Conservation (phyloP, 208 protist genomes). For the Herpetomonas tarakana region DNA sequence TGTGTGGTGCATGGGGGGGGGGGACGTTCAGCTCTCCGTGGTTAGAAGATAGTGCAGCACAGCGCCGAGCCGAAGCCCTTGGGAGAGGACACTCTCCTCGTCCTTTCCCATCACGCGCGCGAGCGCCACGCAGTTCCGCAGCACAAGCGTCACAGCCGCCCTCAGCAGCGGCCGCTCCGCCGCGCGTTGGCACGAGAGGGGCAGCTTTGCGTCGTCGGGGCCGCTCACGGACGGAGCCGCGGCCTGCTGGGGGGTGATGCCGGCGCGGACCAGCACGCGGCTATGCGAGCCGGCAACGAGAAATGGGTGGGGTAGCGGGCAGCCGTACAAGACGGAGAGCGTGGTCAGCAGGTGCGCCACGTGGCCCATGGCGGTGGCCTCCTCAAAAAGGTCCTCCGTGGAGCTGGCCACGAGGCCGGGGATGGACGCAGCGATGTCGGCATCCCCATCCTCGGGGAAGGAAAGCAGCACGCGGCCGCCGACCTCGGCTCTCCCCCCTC, state of each 20-base stretch:
- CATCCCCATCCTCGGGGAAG: slow-evolving; percentile 11
- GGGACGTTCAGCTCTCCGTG: no score
- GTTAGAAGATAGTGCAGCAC: slow-evolving; percentile 41
- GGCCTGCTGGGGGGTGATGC: slow-evolving; percentile 17
- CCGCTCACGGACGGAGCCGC: slow-evolving; percentile 15
- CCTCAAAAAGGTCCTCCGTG: slow-evolving; percentile 38
- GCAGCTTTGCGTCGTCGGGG: slow-evolving; percentile 31
- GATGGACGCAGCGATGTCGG: slow-evolving; percentile 14
- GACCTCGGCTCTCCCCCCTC: no score
- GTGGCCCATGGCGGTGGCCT: slow-evolving; percentile 48
- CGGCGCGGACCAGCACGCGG: slow-evolving; percentile 22
- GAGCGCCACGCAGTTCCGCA: slow-evolving; percentile 28
- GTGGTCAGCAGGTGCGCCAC: slow-evolving; percentile 50
- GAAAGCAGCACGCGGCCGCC: not conserved
- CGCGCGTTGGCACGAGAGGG: slow-evolving; percentile 25
- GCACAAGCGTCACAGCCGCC: slow-evolving; percentile 42
- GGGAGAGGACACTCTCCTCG: slow-evolving; percentile 22
- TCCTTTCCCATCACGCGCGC: slow-evolving; percentile 41
- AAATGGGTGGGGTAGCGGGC: slow-evolving; percentile 51
- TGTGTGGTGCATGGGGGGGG: no score
- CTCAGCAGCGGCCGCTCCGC: slow-evolving; percentile 48
- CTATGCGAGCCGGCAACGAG: slow-evolving; percentile 46
- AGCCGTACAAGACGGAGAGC: slow-evolving; percentile 51
- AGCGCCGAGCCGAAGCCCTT: slow-evolving; percentile 34
- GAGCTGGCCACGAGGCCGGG: slow-evolving; percentile 23